Base-by-base conservation (phyloP, 2,329 filamentous ascomycete genomes). In the Teratosphaeria nubilosa region DNA sequence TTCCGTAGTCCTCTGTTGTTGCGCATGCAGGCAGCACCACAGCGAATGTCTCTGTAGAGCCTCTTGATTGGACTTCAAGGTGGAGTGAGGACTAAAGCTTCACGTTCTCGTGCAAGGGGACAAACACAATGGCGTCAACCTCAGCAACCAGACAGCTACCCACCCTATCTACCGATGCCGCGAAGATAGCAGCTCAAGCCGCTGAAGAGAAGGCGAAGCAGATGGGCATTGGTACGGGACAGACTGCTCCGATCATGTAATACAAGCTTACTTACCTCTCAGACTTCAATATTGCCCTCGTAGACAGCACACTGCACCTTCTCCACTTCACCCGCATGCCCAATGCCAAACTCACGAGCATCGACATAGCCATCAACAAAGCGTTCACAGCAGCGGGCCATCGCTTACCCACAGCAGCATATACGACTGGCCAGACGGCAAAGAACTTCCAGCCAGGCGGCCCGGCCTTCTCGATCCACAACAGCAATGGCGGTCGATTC, bases 291-390 rank as follows among this genome's bases (percentile, higher is more conserved):
- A 79, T 80, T 59, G 77, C 77, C 58, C 68, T 80, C 58, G 73
- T 78, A 58, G 77, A 79, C 65, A 64, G 69, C 31, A 71, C 73
- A 31, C 72, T 74, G 41, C 75, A 78, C 58, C 74, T 80, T 50
- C 69, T 79, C 34, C 73, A 74, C 62, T 80, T 80, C 66, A 68
- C 68, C 20, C 75, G 77, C 64, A 78, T 78, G 75, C 76, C 77
- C 62, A 72, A 69, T 59, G 76, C 77, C 22, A 79, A 79, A 62
- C 64, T 78, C 14, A 79, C 77, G n/a, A 76, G 81, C 3, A 80
- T 85, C 62, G 81, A 82, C 69, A 80, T 86, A 67, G 80, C 83
- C 0, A 86, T 88, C 14, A 83, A 86, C 54, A 81, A 82, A 62
- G 80, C 80, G 16, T 82, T 81, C 66, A 83, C 80, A 2, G 80